Base-by-base conservation (phyloP, 345 rosid genomes). In the Aquilaria yunnanensis region DNA sequence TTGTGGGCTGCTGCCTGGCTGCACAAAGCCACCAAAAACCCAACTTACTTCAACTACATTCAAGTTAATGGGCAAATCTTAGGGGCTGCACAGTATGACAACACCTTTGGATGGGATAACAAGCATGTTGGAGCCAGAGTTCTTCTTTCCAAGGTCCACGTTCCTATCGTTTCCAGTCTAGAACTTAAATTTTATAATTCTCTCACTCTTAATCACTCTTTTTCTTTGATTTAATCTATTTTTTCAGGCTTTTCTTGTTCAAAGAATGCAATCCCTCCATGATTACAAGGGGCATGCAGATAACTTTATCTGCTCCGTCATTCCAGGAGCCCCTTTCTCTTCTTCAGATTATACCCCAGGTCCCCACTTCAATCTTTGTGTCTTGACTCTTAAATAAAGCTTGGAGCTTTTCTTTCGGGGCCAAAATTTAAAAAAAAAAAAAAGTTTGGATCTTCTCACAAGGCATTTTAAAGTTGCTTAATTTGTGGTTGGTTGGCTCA, bases 1-100 rank as follows among this genome's bases (percentile, higher is more conserved):
- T 69, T 94, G 56, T 94, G 97, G 97, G 97, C 93, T 2, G 97
- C 99, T 53, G 90, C 99, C 66, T 95, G 99, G 99, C 77, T 95
- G 54, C 92, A 87, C 43, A 83, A 72, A 74, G 99, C 99, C 56
- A 86, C 99, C 50, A 82, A 65, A 78, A 82, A 83, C 73, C 66
- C 75, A 11, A 72, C 78, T 14, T 90, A 86, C 75, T 80, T 88
- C 47, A 64, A 69, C 56, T 95, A 95, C 76, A 95, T 95, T 62
- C 79, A 85, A 46, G 71, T 67, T 6, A 91, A 95, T 75, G 99
- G 99, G 12, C 91, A 82, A 66, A 77, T 68, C 10, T 80, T 90
- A 49, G 99, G 99, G 61, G 97, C 97, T 45, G 83, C 84, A 8
- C 87, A 95, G 30, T 83, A 68, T 70, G 96, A 91, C 65, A 88